Evolutionary conservation across 108 stramenopile species (phyloP), one percentile per base, ranked within the genome.

Genomic region (Cylindrotheca fusiformis): DNA sequence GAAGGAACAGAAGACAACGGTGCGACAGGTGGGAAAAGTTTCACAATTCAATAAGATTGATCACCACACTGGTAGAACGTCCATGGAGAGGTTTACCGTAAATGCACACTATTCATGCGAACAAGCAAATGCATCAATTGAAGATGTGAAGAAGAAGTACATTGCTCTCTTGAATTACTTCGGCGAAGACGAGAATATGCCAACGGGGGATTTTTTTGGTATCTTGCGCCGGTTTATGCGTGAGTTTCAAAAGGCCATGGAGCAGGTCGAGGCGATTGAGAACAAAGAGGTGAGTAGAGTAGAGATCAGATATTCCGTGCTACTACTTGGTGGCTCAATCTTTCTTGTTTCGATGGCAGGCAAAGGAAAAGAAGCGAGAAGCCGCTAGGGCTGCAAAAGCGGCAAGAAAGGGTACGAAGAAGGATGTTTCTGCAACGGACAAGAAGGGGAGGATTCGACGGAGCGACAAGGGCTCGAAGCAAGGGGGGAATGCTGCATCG

Each of bases 151-250:
- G 65, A 71, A 71, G 53, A 89, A 84, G 12, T 90, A 83, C 56
- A 63, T 52, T 29, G 68, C 66, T 8, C 59, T 93, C 0, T 63
- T 96, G 46, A 48, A 62, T 21, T 96, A 93, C 71, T 93, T 96
- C 47, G 91, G 95, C 6, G 95, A 96, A 81, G 88, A 93, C 61
- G 87, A 87, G 24, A 84, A 79, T 0, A 91, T 93, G 90, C 53
- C 81, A 14, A 82, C 84, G 24, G 60, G 60, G n/a, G 90, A 93
- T 32, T 96, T 96, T 61, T 96, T 96, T 69, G 83, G 85, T n/a
- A 92, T 85, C 3, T 29, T 96, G 27, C 72, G 74, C 21, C 75
- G 82, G 47, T 96, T 96, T 54, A 74, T 90, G 28, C 55, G 45
- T 12, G 79, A 75, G 19, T 89, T 87, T 50, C 78, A 88, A 56